These are phyloP conservation scores for Ophiostoma sp. DNA, from an alignment of 2,329 filamentous ascomycete genomes.

Conservation along the genomic window DNA sequence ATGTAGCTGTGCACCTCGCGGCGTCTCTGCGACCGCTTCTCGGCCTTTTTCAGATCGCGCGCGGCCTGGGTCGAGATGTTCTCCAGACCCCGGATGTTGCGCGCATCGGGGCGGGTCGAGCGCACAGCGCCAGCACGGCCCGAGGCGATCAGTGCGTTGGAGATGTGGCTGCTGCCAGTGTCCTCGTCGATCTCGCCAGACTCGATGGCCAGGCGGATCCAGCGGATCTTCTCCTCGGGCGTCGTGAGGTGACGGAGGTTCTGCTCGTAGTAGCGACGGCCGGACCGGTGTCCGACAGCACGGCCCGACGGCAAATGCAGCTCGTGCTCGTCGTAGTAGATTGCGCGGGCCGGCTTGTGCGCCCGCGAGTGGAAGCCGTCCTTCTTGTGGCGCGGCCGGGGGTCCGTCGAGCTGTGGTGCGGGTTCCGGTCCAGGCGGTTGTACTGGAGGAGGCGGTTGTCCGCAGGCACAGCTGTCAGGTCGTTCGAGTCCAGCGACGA, in stretches of 20 bases:
- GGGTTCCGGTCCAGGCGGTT: slow-evolving; percentile 66
- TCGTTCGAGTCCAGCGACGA: slow-evolving; percentile 85
- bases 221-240: slow-evolving; percentile 52
- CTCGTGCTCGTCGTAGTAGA: slow-evolving; percentile 89
- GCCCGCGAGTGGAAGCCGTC: slow-evolving; percentile 80
- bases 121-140: neutral
- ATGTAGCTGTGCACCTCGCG: slow-evolving; percentile 10
- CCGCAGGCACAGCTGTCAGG: slow-evolving; percentile 70
- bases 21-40: slow-evolving; percentile 22
- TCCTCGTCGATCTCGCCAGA: slow-evolving; percentile 19
- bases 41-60: slow-evolving; percentile 23
- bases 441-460: slow-evolving; percentile 64
- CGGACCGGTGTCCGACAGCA: slow-evolving; percentile 80
- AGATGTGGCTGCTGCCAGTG: slow-evolving; percentile 2
- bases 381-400: slow-evolving; percentile 64
- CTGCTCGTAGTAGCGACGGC: slow-evolving; percentile 85
- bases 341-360: slow-evolving; percentile 66
- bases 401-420: slow-evolving; percentile 68
- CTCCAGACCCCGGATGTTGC: slow-evolving; percentile 21
- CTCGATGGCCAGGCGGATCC: slow-evolving; percentile 25
- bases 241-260: slow-evolving; percentile 83
- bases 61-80: slow-evolving; percentile 1
- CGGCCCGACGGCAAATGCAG: slow-evolving; percentile 86
- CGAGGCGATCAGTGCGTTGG: slow-evolving; percentile 1
- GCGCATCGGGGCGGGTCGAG: slow-evolving; percentile 21